Evolutionary conservation across 1,284 basidiomycete genomes (phyloP).

Genomic region (Mycena citricolor): DNA sequence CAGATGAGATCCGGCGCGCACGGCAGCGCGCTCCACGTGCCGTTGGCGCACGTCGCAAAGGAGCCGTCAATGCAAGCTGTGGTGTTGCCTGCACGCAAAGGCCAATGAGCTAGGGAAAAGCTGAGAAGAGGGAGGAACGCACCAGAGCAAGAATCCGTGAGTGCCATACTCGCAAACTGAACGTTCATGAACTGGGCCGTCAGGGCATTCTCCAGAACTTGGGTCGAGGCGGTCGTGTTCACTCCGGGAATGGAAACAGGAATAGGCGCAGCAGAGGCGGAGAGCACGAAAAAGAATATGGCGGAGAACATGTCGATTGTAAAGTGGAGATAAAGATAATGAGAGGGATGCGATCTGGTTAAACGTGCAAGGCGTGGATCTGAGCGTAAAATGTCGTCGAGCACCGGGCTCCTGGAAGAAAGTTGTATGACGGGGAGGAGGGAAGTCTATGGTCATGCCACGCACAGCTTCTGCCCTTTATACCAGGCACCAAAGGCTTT

Average conservation of each 20-base stretch:
- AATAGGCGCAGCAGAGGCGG: neutral
- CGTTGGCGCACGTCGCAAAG: conserved; percentile 13
- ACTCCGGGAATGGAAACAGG: neutral
- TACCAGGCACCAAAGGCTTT: too few species aligned
- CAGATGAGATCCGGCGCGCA: conserved; percentile 17
- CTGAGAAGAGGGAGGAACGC: neutral
- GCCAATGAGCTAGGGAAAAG: neutral
- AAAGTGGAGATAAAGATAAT: conserved; percentile 2
- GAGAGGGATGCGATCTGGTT: too few species aligned
- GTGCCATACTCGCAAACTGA: conserved; percentile 12
- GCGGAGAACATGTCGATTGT: conserved; percentile 7
- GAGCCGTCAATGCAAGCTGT: conserved; percentile 16
- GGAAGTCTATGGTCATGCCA: too few species aligned
- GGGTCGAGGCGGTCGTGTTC: conserved; percentile 14
- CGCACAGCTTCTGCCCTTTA: too few species aligned
- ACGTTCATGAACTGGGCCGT: conserved; percentile 19
- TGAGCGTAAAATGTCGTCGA: conserved; percentile 18
- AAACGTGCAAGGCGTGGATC: too few species aligned
- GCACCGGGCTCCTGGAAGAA: conserved; percentile 15
- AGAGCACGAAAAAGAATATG: conserved; percentile 1
- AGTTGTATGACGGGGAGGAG: too few species aligned
- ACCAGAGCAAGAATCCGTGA: conserved; percentile 14
- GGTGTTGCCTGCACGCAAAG: conserved; percentile 5
- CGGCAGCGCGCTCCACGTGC: conserved; percentile 11
- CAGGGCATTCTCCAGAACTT: conserved; percentile 18